Conservation (phyloP, 2,329 filamentous ascomycete species). For the Metarhizium guizhouense region DNA sequence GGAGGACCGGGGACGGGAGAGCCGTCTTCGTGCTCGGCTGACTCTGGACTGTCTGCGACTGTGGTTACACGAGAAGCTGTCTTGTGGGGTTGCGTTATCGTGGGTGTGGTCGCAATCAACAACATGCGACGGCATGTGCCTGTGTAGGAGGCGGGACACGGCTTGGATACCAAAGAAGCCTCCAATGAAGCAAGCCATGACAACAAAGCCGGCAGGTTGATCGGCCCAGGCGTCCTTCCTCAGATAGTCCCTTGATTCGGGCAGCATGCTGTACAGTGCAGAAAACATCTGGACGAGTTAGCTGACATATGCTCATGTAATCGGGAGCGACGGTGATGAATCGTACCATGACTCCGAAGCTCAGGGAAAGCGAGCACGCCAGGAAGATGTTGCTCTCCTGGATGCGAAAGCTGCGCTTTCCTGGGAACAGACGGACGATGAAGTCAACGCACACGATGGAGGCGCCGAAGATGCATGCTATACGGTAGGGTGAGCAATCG, state of each 20-base stretch:
- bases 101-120: conserved; percentile 74
- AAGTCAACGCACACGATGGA: conserved; percentile 82
- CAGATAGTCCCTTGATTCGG: conserved; percentile 73
- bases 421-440: conserved; percentile 62
- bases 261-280: conserved; percentile 85
- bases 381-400: conserved; percentile 84
- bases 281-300: conserved; percentile 64
- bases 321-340: background rate
- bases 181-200: conserved; percentile 60
- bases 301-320: background rate
- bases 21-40: conserved; percentile 22
- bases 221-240: conserved; percentile 57
- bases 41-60: conserved; percentile 20
- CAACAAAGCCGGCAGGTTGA: conserved; percentile 55
- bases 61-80: conserved; percentile 15
- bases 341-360: conserved; percentile 90
- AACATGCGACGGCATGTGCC: conserved; percentile 67
- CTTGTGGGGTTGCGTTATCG: conserved; percentile 37
- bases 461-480: conserved; percentile 64
- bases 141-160: conserved; percentile 63
- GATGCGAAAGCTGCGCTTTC: conserved; percentile 72
- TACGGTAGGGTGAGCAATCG: conserved; percentile 1
- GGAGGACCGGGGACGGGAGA: conserved; percentile 17
- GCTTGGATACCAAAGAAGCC: conserved; percentile 71
- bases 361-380: conserved; percentile 80